phyloP scores from a whole-genome alignment of 805 yeast species.

The Candida koratica region DNA sequence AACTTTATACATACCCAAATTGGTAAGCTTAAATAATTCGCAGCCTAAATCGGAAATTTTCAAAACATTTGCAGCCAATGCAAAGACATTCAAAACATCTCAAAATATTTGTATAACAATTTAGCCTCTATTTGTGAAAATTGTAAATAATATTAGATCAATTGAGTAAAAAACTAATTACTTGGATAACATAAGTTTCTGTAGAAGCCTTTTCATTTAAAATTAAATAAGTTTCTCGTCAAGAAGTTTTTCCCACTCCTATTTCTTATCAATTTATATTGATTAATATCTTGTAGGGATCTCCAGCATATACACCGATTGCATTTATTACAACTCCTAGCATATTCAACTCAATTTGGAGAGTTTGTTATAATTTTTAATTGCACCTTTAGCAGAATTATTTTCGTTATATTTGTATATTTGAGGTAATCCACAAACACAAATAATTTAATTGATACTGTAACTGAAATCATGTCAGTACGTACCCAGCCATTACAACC shows the following conservation, averaged over 20 bases:
- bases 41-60: slow-evolving; percentile 6
- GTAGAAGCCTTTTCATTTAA: slow-evolving; percentile 2
- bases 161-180: slow-evolving; percentile 11
- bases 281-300: not conserved
- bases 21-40: not conserved
- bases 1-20: not conserved
- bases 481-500: slow-evolving; percentile 53
- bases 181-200: not conserved
- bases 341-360: not conserved
- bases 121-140: slow-evolving; percentile 4
- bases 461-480: slow-evolving; percentile 19
- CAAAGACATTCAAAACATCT: slow-evolving; percentile 3
- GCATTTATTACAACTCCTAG: not conserved
- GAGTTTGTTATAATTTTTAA: not conserved
- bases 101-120: slow-evolving; percentile 6
- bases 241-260: not conserved
- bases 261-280: slow-evolving; percentile 1
- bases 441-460: not conserved
- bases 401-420: not conserved
- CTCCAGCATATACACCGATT: not conserved
- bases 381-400: not conserved
- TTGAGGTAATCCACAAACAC: slow-evolving; percentile 9
- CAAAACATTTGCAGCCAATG: slow-evolving; percentile 8
- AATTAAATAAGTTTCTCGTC: slow-evolving; percentile 5
- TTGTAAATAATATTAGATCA: slow-evolving; percentile 13